phyloP scores from a whole-genome alignment of 2,329 filamentous ascomycete species.

The Penicillium sp. region DNA sequence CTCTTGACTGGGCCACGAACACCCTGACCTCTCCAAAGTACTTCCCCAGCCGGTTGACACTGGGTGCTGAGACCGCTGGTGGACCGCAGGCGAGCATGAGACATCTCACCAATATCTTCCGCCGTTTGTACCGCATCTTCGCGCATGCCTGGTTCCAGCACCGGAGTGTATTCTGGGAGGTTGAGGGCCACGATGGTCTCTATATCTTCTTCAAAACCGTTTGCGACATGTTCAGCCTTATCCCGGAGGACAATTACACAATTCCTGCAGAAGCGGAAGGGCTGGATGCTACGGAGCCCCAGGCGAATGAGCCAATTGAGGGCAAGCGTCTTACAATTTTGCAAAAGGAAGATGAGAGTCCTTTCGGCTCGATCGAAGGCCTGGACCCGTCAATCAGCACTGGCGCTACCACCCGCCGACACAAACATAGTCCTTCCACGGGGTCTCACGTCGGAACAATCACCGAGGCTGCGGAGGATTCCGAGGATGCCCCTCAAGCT shows the following conservation, averaged over 20 bases:
- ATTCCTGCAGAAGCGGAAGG: slow-evolving; percentile 92
- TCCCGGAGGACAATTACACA: slow-evolving; percentile 94
- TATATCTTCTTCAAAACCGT: slow-evolving; percentile 98
- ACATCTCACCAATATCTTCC: slow-evolving; percentile 92
- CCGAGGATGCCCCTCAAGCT: slow-evolving; percentile 40
- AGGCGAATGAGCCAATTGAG: slow-evolving; percentile 29
- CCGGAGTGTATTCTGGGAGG: slow-evolving; percentile 89
- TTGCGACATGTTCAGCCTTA: slow-evolving; percentile 86
- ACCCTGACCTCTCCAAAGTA: slow-evolving; percentile 92
- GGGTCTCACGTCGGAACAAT: slow-evolving; percentile 81
- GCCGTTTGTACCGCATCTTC: slow-evolving; percentile 92
- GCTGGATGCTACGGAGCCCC: slow-evolving; percentile 57
- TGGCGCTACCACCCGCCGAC: slow-evolving; percentile 76
- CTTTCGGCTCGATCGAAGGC: slow-evolving; percentile 25
- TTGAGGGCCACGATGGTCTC: slow-evolving; percentile 86
- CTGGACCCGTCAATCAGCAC: slow-evolving; percentile 56
- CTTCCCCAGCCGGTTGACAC: slow-evolving; percentile 81
- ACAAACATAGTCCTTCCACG: slow-evolving; percentile 80
- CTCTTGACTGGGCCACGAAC: slow-evolving; percentile 92
- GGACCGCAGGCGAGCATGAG: slow-evolving; percentile 50
- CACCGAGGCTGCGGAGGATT: slow-evolving; percentile 80
- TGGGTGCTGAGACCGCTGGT: slow-evolving; percentile 54
- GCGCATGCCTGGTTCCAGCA: slow-evolving; percentile 99
- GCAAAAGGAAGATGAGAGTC: slow-evolving; percentile 36
- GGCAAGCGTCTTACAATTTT: slow-evolving; percentile 42